Base-by-base conservation (phyloP, 164 flowering plant species). In the Akebia trifoliata region DNA sequence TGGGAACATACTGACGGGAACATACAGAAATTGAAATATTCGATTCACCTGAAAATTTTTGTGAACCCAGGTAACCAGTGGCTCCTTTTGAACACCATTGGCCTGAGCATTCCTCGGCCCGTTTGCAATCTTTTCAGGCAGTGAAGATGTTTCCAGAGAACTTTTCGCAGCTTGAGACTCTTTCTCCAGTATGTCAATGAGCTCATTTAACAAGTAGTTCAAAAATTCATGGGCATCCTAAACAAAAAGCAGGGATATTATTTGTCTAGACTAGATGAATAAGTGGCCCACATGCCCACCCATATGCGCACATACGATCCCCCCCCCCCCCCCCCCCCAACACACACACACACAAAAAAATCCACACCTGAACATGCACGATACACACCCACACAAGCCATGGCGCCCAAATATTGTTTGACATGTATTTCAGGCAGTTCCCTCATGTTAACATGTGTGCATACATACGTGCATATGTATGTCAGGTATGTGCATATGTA, bases 191-290 rank as follows among this genome's bases (percentile, higher is more conserved):
- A 87, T 94, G 67, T 94, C 99, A 59, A 87, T 95, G 32, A 94
- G 88, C 67, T 90, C 94, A 76, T 94, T 94, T 6, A 94, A 78
- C 74, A 94, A 72, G 62, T 79, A 94, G 66, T 94, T 94, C 85
- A 94, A 66, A 72, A 94, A 94, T 61, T 94, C 97, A 77, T 94
- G 99, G 18, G 99, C 99, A 80, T 94, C 99, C 99, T 94, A 51
- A 74, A 69, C 2, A 62, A 54, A 49, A 53, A 38, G 53, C 25
- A 20, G n/a, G 15, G 31, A 35, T 17, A 30, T 20, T 4, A 56
- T 15, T 40, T 21, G 4, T 36, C 45, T 26, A 21, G 20, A 43
- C 32, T 42, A 17, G 52, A 22, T 59, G 34, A 45, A 35, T 15
- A n/a, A 42, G 44, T n/a, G n/a, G n/a, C n/a, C n/a, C n/a, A n/a